These are phyloP conservation scores for Alternaria consortialis DNA, from an alignment of 2,329 filamentous ascomycete species.

Conservation along the genomic window DNA sequence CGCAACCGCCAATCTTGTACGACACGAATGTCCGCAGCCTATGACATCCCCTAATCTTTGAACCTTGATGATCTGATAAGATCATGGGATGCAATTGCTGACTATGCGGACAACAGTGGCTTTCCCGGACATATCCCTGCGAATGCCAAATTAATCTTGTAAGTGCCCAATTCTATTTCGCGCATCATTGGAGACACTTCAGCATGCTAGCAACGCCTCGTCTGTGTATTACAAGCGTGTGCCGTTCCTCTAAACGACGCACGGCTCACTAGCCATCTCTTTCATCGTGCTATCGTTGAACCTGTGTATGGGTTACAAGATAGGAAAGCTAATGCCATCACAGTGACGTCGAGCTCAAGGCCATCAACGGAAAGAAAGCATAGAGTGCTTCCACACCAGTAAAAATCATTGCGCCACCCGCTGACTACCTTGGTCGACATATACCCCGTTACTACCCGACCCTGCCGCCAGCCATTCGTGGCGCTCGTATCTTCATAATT, in stretches of 20 bases:
- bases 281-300: slow-evolving; percentile 2
- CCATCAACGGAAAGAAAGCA: slow-evolving; percentile 63
- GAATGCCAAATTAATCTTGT: slow-evolving; percentile 83
- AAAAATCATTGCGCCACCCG: slow-evolving; percentile 8
- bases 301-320: neutral
- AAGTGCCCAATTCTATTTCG: slow-evolving; percentile 55
- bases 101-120: slow-evolving; percentile 62
- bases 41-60: neutral
- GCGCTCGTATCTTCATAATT: neutral
- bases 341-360: slow-evolving; percentile 75
- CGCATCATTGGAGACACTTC: slow-evolving; percentile 5
- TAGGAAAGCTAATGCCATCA: slow-evolving; percentile 20
- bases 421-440: slow-evolving; percentile 14
- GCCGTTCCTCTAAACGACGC: slow-evolving; percentile 13
- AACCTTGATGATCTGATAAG: slow-evolving; percentile 19
- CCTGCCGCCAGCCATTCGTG: neutral
- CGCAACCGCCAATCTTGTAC: slow-evolving; percentile 6
- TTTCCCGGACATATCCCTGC: slow-evolving; percentile 81
- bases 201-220: neutral
- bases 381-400: slow-evolving; percentile 28
- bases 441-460: slow-evolving; percentile 20
- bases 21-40: slow-evolving; percentile 8
- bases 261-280: slow-evolving; percentile 13
- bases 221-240: slow-evolving; percentile 2
- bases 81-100: slow-evolving; percentile 25